Evolutionary conservation across 768 basidiomycete species (phyloP), one percentile per base, ranked within the genome.

Genomic region (Lentinula guzmanii): DNA sequence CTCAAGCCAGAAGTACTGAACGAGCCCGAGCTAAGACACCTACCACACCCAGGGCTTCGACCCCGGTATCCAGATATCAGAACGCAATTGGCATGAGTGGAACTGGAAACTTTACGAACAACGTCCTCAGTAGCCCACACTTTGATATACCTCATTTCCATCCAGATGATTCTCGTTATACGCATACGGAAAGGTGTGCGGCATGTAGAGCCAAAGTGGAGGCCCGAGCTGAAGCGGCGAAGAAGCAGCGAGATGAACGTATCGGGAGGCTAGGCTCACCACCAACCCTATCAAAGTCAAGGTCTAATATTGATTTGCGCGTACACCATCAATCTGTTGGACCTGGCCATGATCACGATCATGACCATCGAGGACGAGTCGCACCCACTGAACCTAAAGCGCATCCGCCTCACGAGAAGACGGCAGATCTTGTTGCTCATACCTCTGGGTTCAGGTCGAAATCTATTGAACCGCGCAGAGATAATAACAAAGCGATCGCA

Each of bases 111-210:
- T 48, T 48, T 10, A 10, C 35, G 1, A 54, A 39, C n/a, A 39
- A 34, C 34, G n/a, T n/a, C 31, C 41, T 42, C 5, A 28, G 13
- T 31, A 41, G 42, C 4, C 39, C 55, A 15, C 55, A 56, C 4
- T 56, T 56, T 18, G 55, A 56, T 10, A 24, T 56, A 15, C 55
- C 55, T 7, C 55, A 56, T 56, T 56, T 56, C 41, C 55, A 56
- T 31, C 55, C 55, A 15, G 55, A 56, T 24, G 55, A 56, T 56
- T 21, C 21, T 15, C 55, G 55, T 6, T 56, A 42, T 33, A 56
- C 8, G 4, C 41, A 56, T 43, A 28, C 21, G 13, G 55, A 56
- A 41, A 56, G 55, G 43, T 56, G 55, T 43, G 55, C 55, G 41
- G 55, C 55, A 3, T 56, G 55, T 43, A 56, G 37, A n/a, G 55